phyloP scores from a whole-genome alignment of 805 yeast species.

The Kluyveromyces wickerhamii region DNA sequence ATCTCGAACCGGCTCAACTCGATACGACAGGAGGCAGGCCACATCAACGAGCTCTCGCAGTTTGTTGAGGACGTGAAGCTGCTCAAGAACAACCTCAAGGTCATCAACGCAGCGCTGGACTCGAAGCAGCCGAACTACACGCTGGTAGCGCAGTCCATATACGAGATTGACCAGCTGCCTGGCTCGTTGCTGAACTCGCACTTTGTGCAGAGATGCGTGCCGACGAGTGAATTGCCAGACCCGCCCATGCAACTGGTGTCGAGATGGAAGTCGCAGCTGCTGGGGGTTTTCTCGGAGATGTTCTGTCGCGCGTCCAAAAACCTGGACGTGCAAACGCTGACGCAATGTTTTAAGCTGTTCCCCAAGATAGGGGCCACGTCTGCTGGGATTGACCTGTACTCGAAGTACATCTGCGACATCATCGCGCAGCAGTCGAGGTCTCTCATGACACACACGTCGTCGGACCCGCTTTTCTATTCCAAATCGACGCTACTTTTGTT shows the following conservation, averaged over 20 bases:
- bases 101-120: slow-evolving; percentile 61
- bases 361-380: slow-evolving; percentile 73
- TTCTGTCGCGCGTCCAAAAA: slow-evolving; percentile 63
- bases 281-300: slow-evolving; percentile 46
- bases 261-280: slow-evolving; percentile 53
- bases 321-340: slow-evolving; percentile 60
- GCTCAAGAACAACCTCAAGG: slow-evolving; percentile 57
- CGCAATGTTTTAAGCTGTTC: slow-evolving; percentile 75
- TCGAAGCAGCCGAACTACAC: slow-evolving; percentile 51
- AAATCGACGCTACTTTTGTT: slow-evolving; percentile 59
- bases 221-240: slow-evolving; percentile 80
- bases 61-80: slow-evolving; percentile 60
- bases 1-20: slow-evolving; percentile 63
- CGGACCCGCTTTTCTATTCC: slow-evolving; percentile 46
- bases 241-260: slow-evolving; percentile 52
- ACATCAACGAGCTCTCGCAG: slow-evolving; percentile 51
- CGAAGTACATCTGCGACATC: slow-evolving; percentile 78
- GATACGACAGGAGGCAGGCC: slow-evolving; percentile 60
- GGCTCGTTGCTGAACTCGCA: slow-evolving; percentile 45
- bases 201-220: slow-evolving; percentile 75
- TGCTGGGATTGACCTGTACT: slow-evolving; percentile 71
- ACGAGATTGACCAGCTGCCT: slow-evolving; percentile 47
- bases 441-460: slow-evolving; percentile 40
- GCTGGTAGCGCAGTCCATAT: slow-evolving; percentile 66
- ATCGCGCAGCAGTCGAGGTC: slow-evolving; percentile 71